These are phyloP conservation scores for Boletellus sp. DNA, from an alignment of 1,284 basidiomycete genomes.

Conservation along the genomic window DNA sequence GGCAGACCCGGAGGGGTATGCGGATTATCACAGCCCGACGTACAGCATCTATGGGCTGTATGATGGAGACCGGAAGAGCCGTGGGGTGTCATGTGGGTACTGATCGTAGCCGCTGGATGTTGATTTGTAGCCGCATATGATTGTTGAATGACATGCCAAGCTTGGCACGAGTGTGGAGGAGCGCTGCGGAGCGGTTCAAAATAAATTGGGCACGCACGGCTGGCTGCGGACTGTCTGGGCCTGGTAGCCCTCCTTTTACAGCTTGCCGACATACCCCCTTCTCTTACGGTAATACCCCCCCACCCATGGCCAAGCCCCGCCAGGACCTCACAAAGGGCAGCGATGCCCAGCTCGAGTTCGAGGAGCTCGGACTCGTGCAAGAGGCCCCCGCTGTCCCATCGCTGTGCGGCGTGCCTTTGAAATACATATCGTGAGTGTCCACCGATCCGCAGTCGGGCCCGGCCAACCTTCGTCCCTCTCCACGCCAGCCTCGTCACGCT, in stretches of 20 bases:
- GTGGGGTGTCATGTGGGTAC: constrained; percentile 31
- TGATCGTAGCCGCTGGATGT: constrained; percentile 9
- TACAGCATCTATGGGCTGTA: constrained; percentile 78
- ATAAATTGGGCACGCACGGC: constrained; percentile 12
- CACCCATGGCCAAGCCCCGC: constrained; percentile 25
- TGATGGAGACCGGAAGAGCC: constrained; percentile 59
- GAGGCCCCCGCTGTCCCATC: constrained; percentile 45
- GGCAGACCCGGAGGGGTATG: constrained; percentile 55
- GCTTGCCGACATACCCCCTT: neutral
- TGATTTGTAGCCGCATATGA: constrained; percentile 30
- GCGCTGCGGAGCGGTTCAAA: constrained; percentile 26
- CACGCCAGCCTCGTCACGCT: constrained; percentile 78
- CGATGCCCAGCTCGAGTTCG: constrained; percentile 42
- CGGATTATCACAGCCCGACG: constrained; percentile 70
- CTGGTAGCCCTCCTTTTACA: constrained; percentile 7
- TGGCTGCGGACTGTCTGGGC: constrained; percentile 14
- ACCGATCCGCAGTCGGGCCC: constrained; percentile 5
- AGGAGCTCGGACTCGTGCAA: constrained; percentile 48
- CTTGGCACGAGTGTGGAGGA: constrained; percentile 4
- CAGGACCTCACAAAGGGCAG: constrained; percentile 32
- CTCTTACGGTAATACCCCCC: constrained; percentile 22
- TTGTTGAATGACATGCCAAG: neutral
- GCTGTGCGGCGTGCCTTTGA: constrained; percentile 68
- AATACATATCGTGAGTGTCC: constrained; percentile 73
- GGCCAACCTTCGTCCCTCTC: neutral